Evolutionary conservation across 1,284 basidiomycete genomes (phyloP), one percentile per base, ranked within the genome.

Genomic region (Meira miltonrushii): DNA sequence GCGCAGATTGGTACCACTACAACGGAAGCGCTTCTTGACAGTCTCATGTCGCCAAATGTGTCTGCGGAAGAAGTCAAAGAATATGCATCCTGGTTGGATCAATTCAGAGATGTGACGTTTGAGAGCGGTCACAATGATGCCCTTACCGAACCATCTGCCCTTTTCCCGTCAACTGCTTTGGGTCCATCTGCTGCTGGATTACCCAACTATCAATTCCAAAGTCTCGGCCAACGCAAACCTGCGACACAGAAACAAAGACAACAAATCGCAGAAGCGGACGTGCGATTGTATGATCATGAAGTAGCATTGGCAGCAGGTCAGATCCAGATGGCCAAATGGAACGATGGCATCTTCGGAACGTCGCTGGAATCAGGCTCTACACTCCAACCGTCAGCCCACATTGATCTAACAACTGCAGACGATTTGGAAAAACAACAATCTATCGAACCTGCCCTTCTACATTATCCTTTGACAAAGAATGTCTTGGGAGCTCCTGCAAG

Each of bases 221-320:
- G 28, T 33, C 17, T 48, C 12, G 46, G 46, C 12, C 17, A 13
- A 13, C 12, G 50, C 41, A 41, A 19, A 39, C 50, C 50, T 53
- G 28, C 50, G 2, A 53, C 50, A 5, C 39, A 53, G 17, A 52
- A 21, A 28, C 23, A 28, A 50, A 44, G 25, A 48, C 44, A 38
- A 38, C 39, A 37, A 23, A 44, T 21, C 25, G 28, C 23, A 12
- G 13, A 17, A 39, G 55, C 21, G 4, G 47, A 53, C 6, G 49
- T 33, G 10, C 28, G 38, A 39, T 25, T 67, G 54, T 69, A 69
- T 58, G 67, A 69, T 49, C 62, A 69, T 21, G 63, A 66, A 23
- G 67, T 69, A 2, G 46, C 21, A 48, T 48, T 1, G 61, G 54
- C 0, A 38, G 63, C 46, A 39, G 28, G n/a, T 4, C 28, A 33